Percentiles rank a stretch among this genome's conserved stretches.
These are phyloP conservation scores for Austroboletus novae-zelandiae DNA, from an alignment of 1,284 basidiomycete genomes.

Conservation along the genomic window DNA sequence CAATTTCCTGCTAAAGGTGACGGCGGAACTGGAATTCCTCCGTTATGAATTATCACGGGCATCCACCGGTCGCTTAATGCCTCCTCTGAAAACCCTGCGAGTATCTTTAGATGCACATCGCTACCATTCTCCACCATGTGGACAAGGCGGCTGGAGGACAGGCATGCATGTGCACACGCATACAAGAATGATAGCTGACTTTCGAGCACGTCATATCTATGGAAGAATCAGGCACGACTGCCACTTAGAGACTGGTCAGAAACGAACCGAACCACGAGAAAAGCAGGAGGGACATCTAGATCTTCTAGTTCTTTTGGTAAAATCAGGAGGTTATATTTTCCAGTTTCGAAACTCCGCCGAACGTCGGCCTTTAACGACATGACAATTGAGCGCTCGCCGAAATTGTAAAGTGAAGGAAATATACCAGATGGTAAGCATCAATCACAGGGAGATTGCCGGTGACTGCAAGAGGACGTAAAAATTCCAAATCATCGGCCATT, in stretches of 20 bases:
- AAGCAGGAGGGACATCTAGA: conserved; percentile 51
- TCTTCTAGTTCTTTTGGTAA: conserved; percentile 57
- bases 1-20: conserved; percentile 38
- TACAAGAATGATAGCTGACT: conserved; percentile 59
- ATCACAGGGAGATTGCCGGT: conserved; percentile 24
- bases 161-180: conserved; percentile 44
- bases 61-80: conserved; percentile 42
- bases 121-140: conserved; percentile 63
- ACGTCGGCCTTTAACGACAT: conserved; percentile 24
- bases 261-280: conserved; percentile 58
- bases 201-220: conserved; percentile 61
- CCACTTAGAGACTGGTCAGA: not conserved
- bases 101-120: conserved; percentile 49
- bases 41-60: conserved; percentile 37
- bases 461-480: conserved; percentile 40
- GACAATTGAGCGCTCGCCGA: conserved; percentile 7
- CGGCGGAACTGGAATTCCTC: conserved; percentile 47
- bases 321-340: conserved; percentile 60
- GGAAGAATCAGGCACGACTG: conserved; percentile 8
- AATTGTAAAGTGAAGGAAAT: conserved; percentile 3
- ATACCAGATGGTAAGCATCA: conserved; percentile 31
- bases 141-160: conserved; percentile 50
- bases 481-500: conserved; percentile 41
- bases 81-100: conserved; percentile 37
- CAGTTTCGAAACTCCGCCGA: conserved; percentile 47